These are phyloP conservation scores for Venturia carpophila DNA, from an alignment of 2,329 filamentous ascomycete species.

Conservation along the genomic window DNA sequence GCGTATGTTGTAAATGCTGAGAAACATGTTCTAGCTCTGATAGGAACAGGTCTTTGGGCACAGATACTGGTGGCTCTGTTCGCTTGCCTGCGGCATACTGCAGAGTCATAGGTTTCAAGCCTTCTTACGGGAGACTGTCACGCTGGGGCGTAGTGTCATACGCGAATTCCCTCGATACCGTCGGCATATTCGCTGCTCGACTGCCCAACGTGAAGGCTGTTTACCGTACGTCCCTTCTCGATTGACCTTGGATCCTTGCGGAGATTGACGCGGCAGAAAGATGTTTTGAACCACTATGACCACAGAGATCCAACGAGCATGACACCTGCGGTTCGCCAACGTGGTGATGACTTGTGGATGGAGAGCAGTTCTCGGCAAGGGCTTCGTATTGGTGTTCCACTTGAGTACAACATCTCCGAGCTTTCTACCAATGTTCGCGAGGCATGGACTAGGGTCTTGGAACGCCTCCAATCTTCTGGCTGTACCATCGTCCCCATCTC, in stretches of 20 bases:
- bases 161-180: conserved; percentile 86
- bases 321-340: conserved; percentile 45
- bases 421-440: conserved; percentile 60
- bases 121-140: conserved; percentile 81
- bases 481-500: conserved; percentile 68
- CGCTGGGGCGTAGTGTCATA: conserved; percentile 83
- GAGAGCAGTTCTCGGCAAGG: not conserved
- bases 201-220: not conserved
- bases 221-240: not conserved
- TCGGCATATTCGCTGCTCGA: conserved; percentile 59
- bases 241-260: no score
- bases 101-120: conserved; percentile 78
- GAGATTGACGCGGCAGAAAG: not conserved
- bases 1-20: conserved; percentile 37
- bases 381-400: conserved; percentile 46
- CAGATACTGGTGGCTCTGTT: conserved; percentile 87
- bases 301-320: conserved; percentile 68
- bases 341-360: conserved; percentile 22
- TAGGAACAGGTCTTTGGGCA: conserved; percentile 62
- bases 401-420: conserved; percentile 83
- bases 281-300: conserved; percentile 52
- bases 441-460: conserved; percentile 60
- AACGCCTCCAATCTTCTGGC: conserved; percentile 53
- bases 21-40: conserved; percentile 13
- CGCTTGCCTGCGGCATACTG: conserved; percentile 82